These are phyloP conservation scores for Xylariaceae sp. DNA, from an alignment of 2,329 filamentous ascomycete species.

Conservation along the genomic window DNA sequence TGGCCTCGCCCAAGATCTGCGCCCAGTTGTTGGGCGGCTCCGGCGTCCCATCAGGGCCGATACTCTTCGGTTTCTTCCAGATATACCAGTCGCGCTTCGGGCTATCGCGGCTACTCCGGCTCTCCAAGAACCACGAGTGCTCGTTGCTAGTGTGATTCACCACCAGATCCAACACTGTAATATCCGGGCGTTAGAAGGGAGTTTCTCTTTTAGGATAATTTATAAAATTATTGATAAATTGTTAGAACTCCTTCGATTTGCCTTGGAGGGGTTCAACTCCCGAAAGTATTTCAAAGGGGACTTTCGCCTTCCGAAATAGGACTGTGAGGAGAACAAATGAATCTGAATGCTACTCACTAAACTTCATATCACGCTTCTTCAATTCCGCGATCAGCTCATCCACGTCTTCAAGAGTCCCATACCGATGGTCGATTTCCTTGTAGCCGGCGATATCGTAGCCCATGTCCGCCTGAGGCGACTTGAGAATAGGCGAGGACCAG, in stretches of 20 bases:
- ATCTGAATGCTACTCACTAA: too few species aligned
- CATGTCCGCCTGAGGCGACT: slow-evolving; percentile 68
- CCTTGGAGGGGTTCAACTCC: too few species aligned
- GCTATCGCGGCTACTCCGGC: slow-evolving; percentile 60
- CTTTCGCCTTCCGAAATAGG: too few species aligned
- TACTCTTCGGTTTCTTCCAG: slow-evolving; percentile 54
- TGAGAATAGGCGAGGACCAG: slow-evolving; percentile 69
- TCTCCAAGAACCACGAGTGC: slow-evolving; percentile 72
- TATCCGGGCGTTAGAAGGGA: too few species aligned
- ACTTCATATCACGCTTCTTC: slow-evolving; percentile 65
- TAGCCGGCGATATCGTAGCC: slow-evolving; percentile 73
- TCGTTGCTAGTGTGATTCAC: slow-evolving; percentile 77
- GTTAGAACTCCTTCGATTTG: too few species aligned
- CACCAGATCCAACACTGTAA: slow-evolving; percentile 77
- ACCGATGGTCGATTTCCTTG: slow-evolving; percentile 64
- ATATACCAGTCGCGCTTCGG: slow-evolving; percentile 73
- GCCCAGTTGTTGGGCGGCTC: slow-evolving; percentile 78
- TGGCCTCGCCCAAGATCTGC: slow-evolving; percentile 60
- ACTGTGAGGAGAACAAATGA: too few species aligned
- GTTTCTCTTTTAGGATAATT: too few species aligned
- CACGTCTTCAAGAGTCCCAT: slow-evolving; percentile 68
- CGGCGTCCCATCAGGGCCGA: slow-evolving; percentile 59
- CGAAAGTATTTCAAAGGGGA: too few species aligned
- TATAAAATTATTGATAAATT: too few species aligned
- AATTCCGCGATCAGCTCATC: slow-evolving; percentile 62